These are phyloP conservation scores for Saccharomyces mikatae DNA, from an alignment of 805 yeast genomes.

Conservation along the genomic window DNA sequence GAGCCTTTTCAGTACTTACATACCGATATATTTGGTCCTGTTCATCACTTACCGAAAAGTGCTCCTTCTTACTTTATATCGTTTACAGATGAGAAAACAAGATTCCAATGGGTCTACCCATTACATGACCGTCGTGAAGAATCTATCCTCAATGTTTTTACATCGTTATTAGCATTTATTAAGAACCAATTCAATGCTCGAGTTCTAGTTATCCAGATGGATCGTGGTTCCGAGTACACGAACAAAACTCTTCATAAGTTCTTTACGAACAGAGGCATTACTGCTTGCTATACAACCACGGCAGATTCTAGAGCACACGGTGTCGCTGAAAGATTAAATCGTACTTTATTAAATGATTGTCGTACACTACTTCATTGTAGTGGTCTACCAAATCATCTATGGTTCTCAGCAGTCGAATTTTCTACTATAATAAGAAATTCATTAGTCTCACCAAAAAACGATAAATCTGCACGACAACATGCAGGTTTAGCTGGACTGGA, in stretches of 20 bases:
- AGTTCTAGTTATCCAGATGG: too few species aligned
- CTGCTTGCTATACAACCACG: conserved; percentile 5
- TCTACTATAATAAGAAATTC: conserved; percentile 5
- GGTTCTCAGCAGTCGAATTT: conserved; percentile 10
- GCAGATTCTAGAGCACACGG: conserved; percentile 7
- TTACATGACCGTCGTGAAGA: too few species aligned
- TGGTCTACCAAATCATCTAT: conserved; percentile 5
- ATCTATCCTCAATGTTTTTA: too few species aligned
- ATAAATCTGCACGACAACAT: not conserved
- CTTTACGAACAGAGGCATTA: conserved; percentile 7
- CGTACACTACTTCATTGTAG: conserved; percentile 4
- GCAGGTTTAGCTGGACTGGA: not conserved
- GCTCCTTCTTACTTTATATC: too few species aligned
- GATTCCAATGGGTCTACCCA: too few species aligned
- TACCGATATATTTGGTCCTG: not conserved
- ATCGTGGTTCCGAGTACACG: too few species aligned
- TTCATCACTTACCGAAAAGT: too few species aligned
- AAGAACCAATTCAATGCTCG: too few species aligned
- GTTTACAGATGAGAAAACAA: too few species aligned
- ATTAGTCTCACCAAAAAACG: not conserved
- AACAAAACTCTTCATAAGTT: too few species aligned
- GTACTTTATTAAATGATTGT: conserved; percentile 10
- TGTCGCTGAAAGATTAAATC: conserved; percentile 9
- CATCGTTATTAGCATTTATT: too few species aligned
- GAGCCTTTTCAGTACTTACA: conserved; percentile 6